Evolutionary conservation across 1,284 basidiomycete genomes (phyloP).

Genomic region (Hymenochaete sp.): DNA sequence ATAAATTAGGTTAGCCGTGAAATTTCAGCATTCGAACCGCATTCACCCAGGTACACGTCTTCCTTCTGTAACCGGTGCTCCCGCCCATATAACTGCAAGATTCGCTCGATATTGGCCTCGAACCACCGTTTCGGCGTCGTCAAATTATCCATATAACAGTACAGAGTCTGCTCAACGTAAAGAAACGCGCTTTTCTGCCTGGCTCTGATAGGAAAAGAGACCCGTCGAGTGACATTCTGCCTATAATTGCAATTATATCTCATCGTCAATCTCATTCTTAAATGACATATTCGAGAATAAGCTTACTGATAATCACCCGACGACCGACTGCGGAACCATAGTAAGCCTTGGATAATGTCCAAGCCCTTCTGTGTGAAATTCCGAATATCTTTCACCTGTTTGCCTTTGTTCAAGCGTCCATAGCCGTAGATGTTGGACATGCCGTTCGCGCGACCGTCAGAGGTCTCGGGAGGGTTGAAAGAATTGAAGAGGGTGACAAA

Average conservation of each 20-base stretch:
- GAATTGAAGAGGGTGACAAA: slow-evolving; percentile 69
- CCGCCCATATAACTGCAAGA: slow-evolving; percentile 47
- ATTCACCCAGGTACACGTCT: slow-evolving; percentile 60
- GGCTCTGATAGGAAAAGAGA: slow-evolving; percentile 49
- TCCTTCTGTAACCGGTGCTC: slow-evolving; percentile 54
- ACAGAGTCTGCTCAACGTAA: slow-evolving; percentile 58
- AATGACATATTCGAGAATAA: too few species aligned
- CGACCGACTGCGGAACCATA: slow-evolving; percentile 35
- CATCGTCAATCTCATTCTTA: background rate
- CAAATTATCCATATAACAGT: slow-evolving; percentile 54
- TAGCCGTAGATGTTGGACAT: slow-evolving; percentile 49
- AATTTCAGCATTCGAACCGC: background rate
- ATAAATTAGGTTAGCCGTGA: background rate
- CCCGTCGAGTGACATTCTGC: slow-evolving; percentile 41
- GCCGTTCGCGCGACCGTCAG: slow-evolving; percentile 25
- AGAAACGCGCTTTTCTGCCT: slow-evolving; percentile 60
- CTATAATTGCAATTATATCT: slow-evolving; percentile 24
- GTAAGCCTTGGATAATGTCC: slow-evolving; percentile 46
- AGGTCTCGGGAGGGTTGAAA: slow-evolving; percentile 38
- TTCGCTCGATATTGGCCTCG: slow-evolving; percentile 53
- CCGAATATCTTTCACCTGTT: slow-evolving; percentile 42
- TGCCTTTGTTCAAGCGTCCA: slow-evolving; percentile 39
- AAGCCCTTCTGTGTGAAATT: slow-evolving; percentile 45
- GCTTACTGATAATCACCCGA: slow-evolving; percentile 32
- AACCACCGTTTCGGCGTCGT: slow-evolving; percentile 65